Evolutionary conservation across 148 eudicot genomes (phyloP).

Genomic region (Rhododendron mucronatum): DNA sequence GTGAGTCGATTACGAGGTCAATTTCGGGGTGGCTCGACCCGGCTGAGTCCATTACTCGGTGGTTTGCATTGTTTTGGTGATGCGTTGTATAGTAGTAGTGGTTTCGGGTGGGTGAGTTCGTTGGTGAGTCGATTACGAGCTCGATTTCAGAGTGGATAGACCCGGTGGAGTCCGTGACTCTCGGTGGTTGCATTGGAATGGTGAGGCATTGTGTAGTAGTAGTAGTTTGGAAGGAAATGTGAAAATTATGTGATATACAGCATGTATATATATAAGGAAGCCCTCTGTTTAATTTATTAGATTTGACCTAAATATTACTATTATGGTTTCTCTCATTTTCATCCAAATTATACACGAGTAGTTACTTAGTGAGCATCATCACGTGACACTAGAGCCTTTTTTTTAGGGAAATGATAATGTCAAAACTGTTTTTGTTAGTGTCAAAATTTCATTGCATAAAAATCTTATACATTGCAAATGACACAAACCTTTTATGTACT

Average conservation of each 20-base stretch:
- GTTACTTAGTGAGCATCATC: not conserved
- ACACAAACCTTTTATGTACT: too few relatives aligned
- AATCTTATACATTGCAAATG: too few relatives aligned
- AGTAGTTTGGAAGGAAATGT: not conserved
- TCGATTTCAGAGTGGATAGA: conserved; percentile 5
- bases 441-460: too few relatives aligned
- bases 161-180: not conserved
- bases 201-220: not conserved
- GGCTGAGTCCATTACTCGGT: not conserved
- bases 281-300: not conserved
- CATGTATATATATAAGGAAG: not conserved
- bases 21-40: not conserved
- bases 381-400: not conserved
- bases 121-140: not conserved
- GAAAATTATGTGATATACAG: not conserved
- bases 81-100: not conserved
- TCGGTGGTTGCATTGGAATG: conserved; percentile 6
- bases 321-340: not conserved
- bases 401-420: too few relatives aligned
- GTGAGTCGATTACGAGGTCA: not conserved
- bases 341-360: too few relatives aligned
- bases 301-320: not conserved
- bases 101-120: not conserved
- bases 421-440: too few relatives aligned
- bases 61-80: not conserved